Conservation (phyloP, 371 early-diverging fungal genomes). For the Parasitella parasitica region DNA sequence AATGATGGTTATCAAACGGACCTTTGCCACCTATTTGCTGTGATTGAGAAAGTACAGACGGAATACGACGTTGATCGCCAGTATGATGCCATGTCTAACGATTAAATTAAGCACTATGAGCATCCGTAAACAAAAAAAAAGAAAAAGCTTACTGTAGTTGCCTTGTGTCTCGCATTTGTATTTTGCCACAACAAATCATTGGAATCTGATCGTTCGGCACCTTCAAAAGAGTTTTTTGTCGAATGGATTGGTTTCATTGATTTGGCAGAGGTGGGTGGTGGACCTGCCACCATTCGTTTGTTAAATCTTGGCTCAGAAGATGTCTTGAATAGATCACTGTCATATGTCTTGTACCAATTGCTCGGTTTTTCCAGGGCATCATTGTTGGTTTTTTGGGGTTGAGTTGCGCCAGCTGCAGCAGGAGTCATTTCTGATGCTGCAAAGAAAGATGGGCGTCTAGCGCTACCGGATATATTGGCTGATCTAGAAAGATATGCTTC, state of each 20-base stretch:
- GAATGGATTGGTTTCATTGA: constrained; percentile 12
- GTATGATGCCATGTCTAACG: constrained; percentile 46
- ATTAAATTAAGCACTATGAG: too few species aligned
- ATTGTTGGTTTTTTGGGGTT: background rate
- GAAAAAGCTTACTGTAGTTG: constrained; percentile 27
- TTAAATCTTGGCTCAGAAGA: constrained; percentile 39
- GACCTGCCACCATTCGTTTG: constrained; percentile 14
- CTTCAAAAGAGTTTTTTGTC: constrained; percentile 32
- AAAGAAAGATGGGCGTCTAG: constrained; percentile 11
- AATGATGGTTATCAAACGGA: constrained; percentile 27
- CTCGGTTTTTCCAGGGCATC: constrained; percentile 5
- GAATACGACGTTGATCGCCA: constrained; percentile 30
- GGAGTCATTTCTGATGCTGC: constrained; percentile 12
- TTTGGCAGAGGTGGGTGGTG: constrained; percentile 13
- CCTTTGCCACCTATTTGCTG: constrained; percentile 40
- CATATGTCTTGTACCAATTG: constrained; percentile 55
- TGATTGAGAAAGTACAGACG: constrained; percentile 41
- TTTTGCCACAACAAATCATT: constrained; percentile 12
- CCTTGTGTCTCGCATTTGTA: constrained; percentile 14
- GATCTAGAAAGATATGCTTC: constrained; percentile 45
- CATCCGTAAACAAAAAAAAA: background rate
- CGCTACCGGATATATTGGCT: constrained; percentile 31
- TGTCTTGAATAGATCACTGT: constrained; percentile 50
- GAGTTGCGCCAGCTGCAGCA: background rate
- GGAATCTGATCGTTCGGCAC: constrained; percentile 26